phyloP scores from a whole-genome alignment of 768 basidiomycete genomes.

The Mrakia blollopis region DNA sequence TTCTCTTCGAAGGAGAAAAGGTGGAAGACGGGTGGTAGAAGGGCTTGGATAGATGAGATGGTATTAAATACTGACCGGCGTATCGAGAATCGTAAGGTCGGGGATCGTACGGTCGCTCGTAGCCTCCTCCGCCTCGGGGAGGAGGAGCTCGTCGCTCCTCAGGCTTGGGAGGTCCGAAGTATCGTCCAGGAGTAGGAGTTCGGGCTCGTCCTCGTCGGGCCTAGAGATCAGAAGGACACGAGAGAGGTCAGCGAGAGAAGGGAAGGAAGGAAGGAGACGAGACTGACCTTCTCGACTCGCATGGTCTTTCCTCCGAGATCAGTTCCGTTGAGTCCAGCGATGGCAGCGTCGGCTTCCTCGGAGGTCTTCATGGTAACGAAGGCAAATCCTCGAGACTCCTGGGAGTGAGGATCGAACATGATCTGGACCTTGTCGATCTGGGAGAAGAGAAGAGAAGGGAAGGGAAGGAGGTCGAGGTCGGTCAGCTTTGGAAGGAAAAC shows the following conservation, averaged over 20 bases:
- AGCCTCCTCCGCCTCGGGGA: conserved; percentile 32
- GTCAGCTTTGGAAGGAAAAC: neutral
- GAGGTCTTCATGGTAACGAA: conserved; percentile 79
- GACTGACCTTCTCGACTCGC: conserved; percentile 75
- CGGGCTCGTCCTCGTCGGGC: conserved; percentile 44
- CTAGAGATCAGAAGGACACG: conserved; percentile 22
- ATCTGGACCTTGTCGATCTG: conserved; percentile 62
- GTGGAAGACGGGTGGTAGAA: conserved; percentile 38
- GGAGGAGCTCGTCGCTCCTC: conserved; percentile 35
- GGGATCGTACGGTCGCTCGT: conserved; percentile 34
- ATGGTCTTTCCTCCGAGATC: conserved; percentile 82
- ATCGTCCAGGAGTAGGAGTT: conserved; percentile 78
- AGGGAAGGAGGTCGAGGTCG: neutral
- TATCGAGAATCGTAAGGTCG: conserved; percentile 41
- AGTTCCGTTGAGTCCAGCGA: conserved; percentile 73
- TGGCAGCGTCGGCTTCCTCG: conserved; percentile 88
- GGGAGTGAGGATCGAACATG: conserved; percentile 64
- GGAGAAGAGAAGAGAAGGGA: neutral
- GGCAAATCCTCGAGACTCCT: conserved; percentile 73
- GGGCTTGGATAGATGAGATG: neutral
- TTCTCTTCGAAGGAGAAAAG: conserved; percentile 36
- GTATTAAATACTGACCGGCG: conserved; percentile 20
- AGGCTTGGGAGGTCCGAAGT: conserved; percentile 88
- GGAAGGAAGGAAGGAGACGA: neutral
- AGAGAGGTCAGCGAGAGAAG: conserved; percentile 49